Percentiles rank a stretch among this genome's conserved stretches.
These are phyloP conservation scores for Phytophthora citrophthora DNA, from an alignment of 352 stramenopile species.

Conservation along the genomic window DNA sequence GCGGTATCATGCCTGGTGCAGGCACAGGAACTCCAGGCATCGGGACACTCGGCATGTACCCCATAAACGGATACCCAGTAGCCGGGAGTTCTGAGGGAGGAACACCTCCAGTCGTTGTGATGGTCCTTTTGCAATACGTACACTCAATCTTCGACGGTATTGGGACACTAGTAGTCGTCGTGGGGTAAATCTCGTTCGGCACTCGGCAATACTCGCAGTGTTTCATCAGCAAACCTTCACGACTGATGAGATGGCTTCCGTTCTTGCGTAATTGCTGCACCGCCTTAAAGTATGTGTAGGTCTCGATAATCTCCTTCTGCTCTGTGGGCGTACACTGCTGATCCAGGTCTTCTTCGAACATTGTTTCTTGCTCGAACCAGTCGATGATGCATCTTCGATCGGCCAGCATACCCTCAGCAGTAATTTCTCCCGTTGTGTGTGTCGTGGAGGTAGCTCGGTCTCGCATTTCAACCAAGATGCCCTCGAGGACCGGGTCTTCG, in stretches of 20 bases:
- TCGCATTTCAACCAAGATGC: constrained; percentile 54
- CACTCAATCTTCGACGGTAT: constrained; percentile 74
- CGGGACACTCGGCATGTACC: constrained; percentile 20
- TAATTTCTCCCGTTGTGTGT: constrained; percentile 17
- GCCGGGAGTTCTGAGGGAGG: constrained; percentile 28
- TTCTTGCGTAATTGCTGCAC: constrained; percentile 49
- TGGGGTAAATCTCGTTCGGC: constrained; percentile 71
- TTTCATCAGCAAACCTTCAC: constrained; percentile 57
- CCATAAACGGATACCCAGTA: constrained; percentile 23
- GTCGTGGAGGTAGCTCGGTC: constrained; percentile 12
- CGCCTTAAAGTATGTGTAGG: constrained; percentile 75
- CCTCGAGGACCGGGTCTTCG: constrained; percentile 58
- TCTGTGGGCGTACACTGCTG: constrained; percentile 74
- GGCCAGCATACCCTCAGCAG: constrained; percentile 16
- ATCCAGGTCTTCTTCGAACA: constrained; percentile 90
- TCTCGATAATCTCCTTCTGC: constrained; percentile 78
- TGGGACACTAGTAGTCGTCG: constrained; percentile 58
- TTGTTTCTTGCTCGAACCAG: constrained; percentile 90
- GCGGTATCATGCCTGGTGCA: background rate
- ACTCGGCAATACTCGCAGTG: constrained; percentile 62
- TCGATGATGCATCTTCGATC: constrained; percentile 68
- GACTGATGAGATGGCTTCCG: constrained; percentile 44
- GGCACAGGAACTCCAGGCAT: constrained; percentile 5
- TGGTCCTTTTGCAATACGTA: constrained; percentile 60
- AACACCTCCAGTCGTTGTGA: constrained; percentile 44